Evolutionary conservation across 2,329 filamentous ascomycete genomes (phyloP).

Genomic region (Blastomyces percursus): DNA sequence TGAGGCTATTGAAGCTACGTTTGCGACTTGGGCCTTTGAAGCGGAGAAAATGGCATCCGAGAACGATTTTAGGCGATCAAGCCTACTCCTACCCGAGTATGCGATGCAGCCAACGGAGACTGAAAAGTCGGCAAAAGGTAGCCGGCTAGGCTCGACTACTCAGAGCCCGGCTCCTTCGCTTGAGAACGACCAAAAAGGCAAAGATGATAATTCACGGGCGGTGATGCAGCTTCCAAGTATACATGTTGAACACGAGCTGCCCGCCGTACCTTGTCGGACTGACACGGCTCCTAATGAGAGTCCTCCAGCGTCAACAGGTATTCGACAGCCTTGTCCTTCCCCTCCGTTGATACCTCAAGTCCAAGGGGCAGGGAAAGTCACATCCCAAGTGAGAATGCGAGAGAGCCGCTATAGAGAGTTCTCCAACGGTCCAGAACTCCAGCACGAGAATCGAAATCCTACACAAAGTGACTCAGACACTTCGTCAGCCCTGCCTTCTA

Average conservation of each 20-base stretch:
- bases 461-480: background rate
- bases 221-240: background rate
- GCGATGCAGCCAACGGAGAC: conserved; percentile 4
- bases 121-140: background rate
- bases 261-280: background rate
- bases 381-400: background rate
- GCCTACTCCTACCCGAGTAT: conserved; percentile 3
- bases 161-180: background rate
- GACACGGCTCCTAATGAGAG: background rate
- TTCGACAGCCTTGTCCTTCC: background rate
- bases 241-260: background rate
- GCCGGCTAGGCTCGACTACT: background rate
- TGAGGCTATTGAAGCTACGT: conserved; percentile 66
- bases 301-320: background rate
- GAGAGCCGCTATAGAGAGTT: no score
- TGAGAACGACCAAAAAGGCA: background rate
- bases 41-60: conserved; percentile 65
- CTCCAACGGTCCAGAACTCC: background rate
- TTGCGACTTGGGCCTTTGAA: conserved; percentile 67
- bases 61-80: conserved; percentile 41
- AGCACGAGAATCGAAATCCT: background rate
- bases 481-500: background rate
- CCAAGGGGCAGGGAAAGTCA: background rate
- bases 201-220: background rate
- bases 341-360: background rate